Conservation (phyloP, 2,329 filamentous ascomycete genomes). For the Aspergillus sojae region DNA sequence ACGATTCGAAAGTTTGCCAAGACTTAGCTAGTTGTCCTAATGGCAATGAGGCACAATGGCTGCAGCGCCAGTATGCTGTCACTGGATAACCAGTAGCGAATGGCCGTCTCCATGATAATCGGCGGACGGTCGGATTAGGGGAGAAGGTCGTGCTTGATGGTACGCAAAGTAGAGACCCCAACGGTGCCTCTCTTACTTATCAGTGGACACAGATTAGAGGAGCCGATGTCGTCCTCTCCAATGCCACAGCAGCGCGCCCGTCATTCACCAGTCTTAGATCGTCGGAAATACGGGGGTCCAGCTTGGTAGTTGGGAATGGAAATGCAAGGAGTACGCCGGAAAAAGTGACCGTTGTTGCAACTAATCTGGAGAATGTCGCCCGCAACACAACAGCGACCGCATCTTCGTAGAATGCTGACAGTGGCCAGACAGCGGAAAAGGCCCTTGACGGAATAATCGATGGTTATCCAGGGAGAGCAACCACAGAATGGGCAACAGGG, state of each 20-base stretch:
- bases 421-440: slow-evolving; percentile 5
- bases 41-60: slow-evolving; percentile 1
- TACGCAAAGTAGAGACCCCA: slow-evolving; percentile 1
- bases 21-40: background rate
- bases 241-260: background rate
- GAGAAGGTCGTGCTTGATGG: slow-evolving; percentile 9
- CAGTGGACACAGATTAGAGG: slow-evolving; percentile 11
- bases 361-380: slow-evolving; percentile 9
- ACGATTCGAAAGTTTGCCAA: background rate
- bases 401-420: slow-evolving; percentile 4
- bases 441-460: slow-evolving; percentile 3
- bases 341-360: background rate
- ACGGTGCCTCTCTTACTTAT: background rate
- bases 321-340: slow-evolving; percentile 7
- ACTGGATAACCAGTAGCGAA: background rate
- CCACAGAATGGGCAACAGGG: slow-evolving; percentile 10
- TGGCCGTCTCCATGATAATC: background rate
- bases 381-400: slow-evolving; percentile 3
- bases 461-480: slow-evolving; percentile 7
- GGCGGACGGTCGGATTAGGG: background rate
- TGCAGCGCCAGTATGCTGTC: background rate
- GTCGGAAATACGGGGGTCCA: background rate
- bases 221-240: background rate
- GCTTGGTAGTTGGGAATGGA: slow-evolving; percentile 7
- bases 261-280: background rate